Base-by-base conservation (phyloP, 1,284 basidiomycete species). In the Cutaneotrichosporon sp. region DNA sequence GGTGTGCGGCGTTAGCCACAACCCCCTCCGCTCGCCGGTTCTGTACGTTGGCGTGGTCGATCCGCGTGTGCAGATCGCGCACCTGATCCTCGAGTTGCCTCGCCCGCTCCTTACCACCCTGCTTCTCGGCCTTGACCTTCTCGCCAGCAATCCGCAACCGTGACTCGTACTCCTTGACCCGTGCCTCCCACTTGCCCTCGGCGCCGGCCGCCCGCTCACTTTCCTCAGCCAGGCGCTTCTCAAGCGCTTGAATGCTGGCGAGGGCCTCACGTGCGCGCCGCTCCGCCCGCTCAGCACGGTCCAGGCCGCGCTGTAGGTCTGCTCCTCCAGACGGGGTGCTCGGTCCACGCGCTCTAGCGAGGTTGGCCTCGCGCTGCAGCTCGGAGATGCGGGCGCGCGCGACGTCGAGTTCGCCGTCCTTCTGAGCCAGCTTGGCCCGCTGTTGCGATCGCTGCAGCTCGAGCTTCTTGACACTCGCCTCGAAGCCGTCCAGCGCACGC, bases 401-500 rank as follows among this genome's bases (percentile, higher is more conserved):
- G 4, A 88, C 88, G 60, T 97, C 94, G 36, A 97, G 78, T 77
- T 99, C 96, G 40, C 90, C 89, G 67, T 97, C 91, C 78, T 94
- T 96, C 22, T 86, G 80, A 21, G 85, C 85, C 49, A 92, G 84
- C 80, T 93, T 91, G 69, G 87, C 86, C 69, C 92, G 86, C 94
- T 94, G 97, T 36, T 87, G 84, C n/a, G 86, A 82, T 77, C 95
- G 94, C 31, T 88, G 87, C 63, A 96, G 90, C 1, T 89, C 87
- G 65, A 92, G 88, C 22, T 86, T 85, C 84, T 92, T 96, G 63
- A 98, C 85, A 58, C 90, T 89, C 14, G 84, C 82, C 80, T 99
- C 96, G 72, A 98, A 95, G 74, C 90, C 90, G 81, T 99, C 96
- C 62, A 99, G 86, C 77, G 96, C 91, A 69, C 88, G 89, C 90